Conservation (phyloP, 1,284 basidiomycete species). For the Ustilago trichophora region DNA sequence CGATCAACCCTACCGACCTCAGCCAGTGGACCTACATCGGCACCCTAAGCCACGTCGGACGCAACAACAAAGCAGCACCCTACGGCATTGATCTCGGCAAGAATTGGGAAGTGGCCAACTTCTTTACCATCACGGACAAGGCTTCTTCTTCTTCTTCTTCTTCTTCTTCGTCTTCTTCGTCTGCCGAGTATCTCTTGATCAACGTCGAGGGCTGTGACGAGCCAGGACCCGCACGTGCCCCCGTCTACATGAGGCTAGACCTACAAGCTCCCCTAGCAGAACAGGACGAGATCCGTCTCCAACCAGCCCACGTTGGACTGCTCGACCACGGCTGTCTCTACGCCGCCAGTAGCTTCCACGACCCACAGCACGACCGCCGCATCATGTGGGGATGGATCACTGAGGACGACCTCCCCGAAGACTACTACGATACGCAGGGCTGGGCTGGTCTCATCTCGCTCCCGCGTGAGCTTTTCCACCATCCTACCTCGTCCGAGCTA, state of each 20-base stretch:
- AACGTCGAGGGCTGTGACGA: slow-evolving; percentile 46
- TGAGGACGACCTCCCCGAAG: slow-evolving; percentile 49
- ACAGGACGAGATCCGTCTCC: slow-evolving; percentile 19
- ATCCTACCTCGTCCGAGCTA: slow-evolving; percentile 26
- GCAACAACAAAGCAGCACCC: slow-evolving; percentile 31
- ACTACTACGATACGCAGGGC: slow-evolving; percentile 48
- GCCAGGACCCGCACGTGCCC: slow-evolving; percentile 32
- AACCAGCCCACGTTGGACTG: slow-evolving; percentile 19
- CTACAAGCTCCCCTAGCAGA: neutral
- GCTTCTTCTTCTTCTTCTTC: too few relatives aligned
- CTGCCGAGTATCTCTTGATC: slow-evolving; percentile 42
- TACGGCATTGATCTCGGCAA: slow-evolving; percentile 48
- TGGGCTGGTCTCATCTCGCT: slow-evolving; percentile 52
- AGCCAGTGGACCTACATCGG: slow-evolving; percentile 43
- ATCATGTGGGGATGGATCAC: slow-evolving; percentile 59
- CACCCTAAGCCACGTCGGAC: slow-evolving; percentile 39
- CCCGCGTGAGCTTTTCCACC: slow-evolving; percentile 46
- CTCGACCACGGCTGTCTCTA: slow-evolving; percentile 55
- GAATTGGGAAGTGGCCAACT: slow-evolving; percentile 59
- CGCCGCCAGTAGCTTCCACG: slow-evolving; percentile 50
- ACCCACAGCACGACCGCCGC: slow-evolving; percentile 28
- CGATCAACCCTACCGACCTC: slow-evolving; percentile 35
- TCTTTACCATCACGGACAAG: slow-evolving; percentile 31
- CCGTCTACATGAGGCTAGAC: slow-evolving; percentile 32
- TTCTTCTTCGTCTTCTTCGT: neutral